Conservation (phyloP, 805 yeast genomes). For the Saccharomycopsis oosterbeekiorum region DNA sequence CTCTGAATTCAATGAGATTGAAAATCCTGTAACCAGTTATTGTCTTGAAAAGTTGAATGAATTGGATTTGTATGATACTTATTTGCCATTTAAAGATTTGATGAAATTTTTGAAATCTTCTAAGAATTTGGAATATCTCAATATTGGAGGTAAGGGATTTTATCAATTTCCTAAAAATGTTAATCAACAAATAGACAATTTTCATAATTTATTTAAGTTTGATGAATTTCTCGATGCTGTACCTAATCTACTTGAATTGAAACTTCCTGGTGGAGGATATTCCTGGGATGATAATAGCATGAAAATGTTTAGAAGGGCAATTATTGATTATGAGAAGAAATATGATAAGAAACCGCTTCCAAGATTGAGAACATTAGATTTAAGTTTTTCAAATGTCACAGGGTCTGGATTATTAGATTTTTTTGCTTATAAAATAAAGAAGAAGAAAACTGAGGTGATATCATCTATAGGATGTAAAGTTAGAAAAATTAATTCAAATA, state of each 20-base stretch:
- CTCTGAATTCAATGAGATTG: not conserved
- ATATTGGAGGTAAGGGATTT: slow-evolving; percentile 5
- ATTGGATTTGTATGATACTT: slow-evolving; percentile 5
- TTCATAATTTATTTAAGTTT: slow-evolving; percentile 4
- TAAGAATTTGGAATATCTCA: not conserved
- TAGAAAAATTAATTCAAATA: not conserved
- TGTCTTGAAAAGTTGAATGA: not conserved
- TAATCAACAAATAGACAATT: not conserved
- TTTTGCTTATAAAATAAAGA: slow-evolving; percentile 7
- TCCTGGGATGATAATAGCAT: slow-evolving; percentile 5
- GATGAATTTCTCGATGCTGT: slow-evolving; percentile 4
- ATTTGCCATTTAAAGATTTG: not conserved
- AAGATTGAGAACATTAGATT: slow-evolving; percentile 10
- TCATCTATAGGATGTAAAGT: slow-evolving; percentile 11
- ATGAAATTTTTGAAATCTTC: slow-evolving; percentile 3
- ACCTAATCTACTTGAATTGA: slow-evolving; percentile 4
- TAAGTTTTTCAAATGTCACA: slow-evolving; percentile 8
- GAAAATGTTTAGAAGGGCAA: not conserved
- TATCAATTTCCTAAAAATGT: slow-evolving; percentile 3
- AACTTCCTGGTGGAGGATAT: not conserved
- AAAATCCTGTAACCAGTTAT: not conserved
- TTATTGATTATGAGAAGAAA: not conserved
- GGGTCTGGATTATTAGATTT: slow-evolving; percentile 16
- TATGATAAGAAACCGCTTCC: not conserved
- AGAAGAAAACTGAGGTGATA: not conserved